These are phyloP conservation scores for Sporisorium reilianum DNA, from an alignment of 1,284 basidiomycete genomes.

Conservation along the genomic window DNA sequence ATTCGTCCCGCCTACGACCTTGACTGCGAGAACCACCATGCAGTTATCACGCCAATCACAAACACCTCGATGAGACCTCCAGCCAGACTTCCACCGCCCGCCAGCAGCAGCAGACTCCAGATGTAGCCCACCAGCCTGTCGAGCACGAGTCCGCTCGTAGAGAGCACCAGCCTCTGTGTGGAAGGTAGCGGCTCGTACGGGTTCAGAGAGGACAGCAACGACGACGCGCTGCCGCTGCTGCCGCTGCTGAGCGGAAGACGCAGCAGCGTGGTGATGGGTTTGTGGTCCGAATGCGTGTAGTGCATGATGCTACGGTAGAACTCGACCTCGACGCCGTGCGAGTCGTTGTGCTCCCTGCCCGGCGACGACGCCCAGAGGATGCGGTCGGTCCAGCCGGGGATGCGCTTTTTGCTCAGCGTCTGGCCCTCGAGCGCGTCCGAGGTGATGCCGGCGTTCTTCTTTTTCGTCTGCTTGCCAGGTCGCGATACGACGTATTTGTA, in stretches of 20 bases:
- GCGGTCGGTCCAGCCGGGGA: slow-evolving; percentile 94
- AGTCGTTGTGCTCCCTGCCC: slow-evolving; percentile 25
- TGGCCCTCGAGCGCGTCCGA: slow-evolving; percentile 35
- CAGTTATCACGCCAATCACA: slow-evolving; percentile 48
- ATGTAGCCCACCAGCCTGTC: slow-evolving; percentile 80
- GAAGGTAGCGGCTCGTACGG: slow-evolving; percentile 30
- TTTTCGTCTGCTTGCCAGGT: slow-evolving; percentile 30
- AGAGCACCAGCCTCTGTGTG: slow-evolving; percentile 50
- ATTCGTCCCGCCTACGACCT: slow-evolving; percentile 8
- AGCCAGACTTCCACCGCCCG: slow-evolving; percentile 78
- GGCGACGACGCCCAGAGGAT: slow-evolving; percentile 78
- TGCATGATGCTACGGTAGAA: slow-evolving; percentile 67
- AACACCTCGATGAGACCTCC: slow-evolving; percentile 54
- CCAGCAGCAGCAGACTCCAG: slow-evolving; percentile 79
- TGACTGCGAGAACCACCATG: slow-evolving; percentile 55
- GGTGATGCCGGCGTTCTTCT: slow-evolving; percentile 41
- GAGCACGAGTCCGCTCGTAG: slow-evolving; percentile 74
- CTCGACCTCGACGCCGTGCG: slow-evolving; percentile 57
- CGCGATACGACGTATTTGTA: slow-evolving; percentile 65
- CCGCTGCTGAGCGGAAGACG: slow-evolving; percentile 72
- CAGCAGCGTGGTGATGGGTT: slow-evolving; percentile 68
- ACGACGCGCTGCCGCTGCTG: slow-evolving; percentile 72
- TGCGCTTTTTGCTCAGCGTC: slow-evolving; percentile 76
- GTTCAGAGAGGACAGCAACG: slow-evolving; percentile 72
- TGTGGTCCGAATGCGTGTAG: slow-evolving; percentile 68